These are phyloP conservation scores for Fusarium brevicatenulatum DNA, from an alignment of 2,329 filamentous ascomycete species.

Conservation along the genomic window DNA sequence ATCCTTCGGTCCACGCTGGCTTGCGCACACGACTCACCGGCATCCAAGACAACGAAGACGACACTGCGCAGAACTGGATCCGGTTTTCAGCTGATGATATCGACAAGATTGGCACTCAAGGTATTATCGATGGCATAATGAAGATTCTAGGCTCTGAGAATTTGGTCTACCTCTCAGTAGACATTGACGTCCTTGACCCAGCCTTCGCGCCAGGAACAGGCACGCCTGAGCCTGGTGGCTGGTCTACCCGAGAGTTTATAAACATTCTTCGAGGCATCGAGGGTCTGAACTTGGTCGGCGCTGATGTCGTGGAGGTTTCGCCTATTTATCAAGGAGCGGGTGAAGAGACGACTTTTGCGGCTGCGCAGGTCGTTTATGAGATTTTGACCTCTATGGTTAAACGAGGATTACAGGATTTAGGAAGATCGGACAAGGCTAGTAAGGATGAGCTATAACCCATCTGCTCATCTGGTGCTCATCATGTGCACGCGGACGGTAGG, in stretches of 20 bases:
- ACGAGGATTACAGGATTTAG: slow-evolving; percentile 54
- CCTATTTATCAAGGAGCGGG: slow-evolving; percentile 84
- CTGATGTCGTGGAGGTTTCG: slow-evolving; percentile 86
- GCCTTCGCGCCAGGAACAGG: slow-evolving; percentile 76
- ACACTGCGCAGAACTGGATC: slow-evolving; percentile 79
- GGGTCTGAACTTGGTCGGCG: slow-evolving; percentile 84
- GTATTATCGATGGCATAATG: slow-evolving; percentile 77
- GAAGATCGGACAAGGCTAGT: slow-evolving; percentile 43
- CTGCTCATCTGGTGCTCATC: rapidly evolving
- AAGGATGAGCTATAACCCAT: slow-evolving; percentile 51
- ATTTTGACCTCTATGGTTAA: slow-evolving; percentile 80
- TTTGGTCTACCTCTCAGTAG: slow-evolving; percentile 81
- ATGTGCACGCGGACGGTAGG: no score
- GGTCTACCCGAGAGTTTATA: slow-evolving; percentile 90
- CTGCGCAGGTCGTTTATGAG: slow-evolving; percentile 86
- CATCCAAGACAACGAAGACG: slow-evolving; percentile 74
- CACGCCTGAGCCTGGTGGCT: slow-evolving; percentile 89
- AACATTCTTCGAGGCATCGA: slow-evolving; percentile 84
- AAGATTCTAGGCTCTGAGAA: slow-evolving; percentile 77
- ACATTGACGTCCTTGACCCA: slow-evolving; percentile 89
- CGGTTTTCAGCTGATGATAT: slow-evolving; percentile 85
- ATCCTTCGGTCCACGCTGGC: slow-evolving; percentile 82
- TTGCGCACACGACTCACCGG: slow-evolving; percentile 80
- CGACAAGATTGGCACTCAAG: slow-evolving; percentile 79
- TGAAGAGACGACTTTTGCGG: slow-evolving; percentile 84